These are phyloP conservation scores for Tetradesmus lagerheimii DNA, from an alignment of 139 green algal genomes.

Conservation along the genomic window DNA sequence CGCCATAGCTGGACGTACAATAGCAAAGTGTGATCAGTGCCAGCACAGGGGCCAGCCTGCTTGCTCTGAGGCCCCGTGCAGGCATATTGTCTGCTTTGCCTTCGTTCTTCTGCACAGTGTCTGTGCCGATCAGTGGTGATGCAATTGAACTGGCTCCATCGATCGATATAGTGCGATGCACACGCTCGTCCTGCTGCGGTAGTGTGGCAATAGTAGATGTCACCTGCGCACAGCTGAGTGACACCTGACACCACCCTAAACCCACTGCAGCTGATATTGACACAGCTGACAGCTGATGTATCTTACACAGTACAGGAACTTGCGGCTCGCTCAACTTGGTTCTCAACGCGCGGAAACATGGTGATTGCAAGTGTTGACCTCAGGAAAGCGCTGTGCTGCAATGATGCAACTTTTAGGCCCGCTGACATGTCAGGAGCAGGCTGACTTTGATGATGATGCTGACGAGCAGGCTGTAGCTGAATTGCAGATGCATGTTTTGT, in stretches of 20 bases:
- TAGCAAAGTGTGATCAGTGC: background rate
- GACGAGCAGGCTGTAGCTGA: too few relatives aligned
- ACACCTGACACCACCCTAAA: background rate
- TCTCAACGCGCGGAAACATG: too few relatives aligned
- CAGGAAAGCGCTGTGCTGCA: too few relatives aligned
- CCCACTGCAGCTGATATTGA: too few relatives aligned
- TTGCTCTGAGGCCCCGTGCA: background rate
- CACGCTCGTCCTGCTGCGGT: background rate
- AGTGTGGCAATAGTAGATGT: background rate
- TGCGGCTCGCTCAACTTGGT: too few relatives aligned
- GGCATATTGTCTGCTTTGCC: background rate
- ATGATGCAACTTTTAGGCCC: too few relatives aligned
- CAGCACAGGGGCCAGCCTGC: background rate
- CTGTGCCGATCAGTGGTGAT: background rate
- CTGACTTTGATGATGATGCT: too few relatives aligned
- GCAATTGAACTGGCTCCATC: too few relatives aligned
- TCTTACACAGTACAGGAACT: background rate
- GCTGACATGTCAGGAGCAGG: too few relatives aligned
- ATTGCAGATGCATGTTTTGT: too few relatives aligned
- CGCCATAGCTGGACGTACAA: background rate
- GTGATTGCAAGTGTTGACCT: too few relatives aligned
- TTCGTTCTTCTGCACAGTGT: background rate
- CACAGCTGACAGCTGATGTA: too few relatives aligned
- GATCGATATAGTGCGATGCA: background rate
- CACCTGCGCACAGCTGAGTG: background rate